Conservation (phyloP, 306 rosid species). For the Arachis stenosperma region DNA sequence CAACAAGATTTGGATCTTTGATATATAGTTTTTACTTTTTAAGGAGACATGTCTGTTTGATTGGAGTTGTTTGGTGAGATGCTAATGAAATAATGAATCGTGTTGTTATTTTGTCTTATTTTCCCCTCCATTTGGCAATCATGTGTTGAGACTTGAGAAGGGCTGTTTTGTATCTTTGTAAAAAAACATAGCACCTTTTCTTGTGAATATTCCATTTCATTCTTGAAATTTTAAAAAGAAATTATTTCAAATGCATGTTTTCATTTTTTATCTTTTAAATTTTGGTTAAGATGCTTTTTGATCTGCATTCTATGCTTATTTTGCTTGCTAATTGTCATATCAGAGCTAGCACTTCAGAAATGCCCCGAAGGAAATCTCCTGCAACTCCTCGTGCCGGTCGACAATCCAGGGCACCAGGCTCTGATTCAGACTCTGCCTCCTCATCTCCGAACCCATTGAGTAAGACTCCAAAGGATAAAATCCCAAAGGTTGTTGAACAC, state of each 20-base stretch:
- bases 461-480: conserved; percentile 63
- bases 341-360: conserved; percentile 65
- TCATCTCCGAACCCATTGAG: conserved; percentile 53
- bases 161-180: not conserved
- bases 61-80: conserved; percentile 8
- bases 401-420: conserved; percentile 52
- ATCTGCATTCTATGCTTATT: conserved; percentile 22
- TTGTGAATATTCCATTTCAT: conserved; percentile 2
- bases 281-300: conserved; percentile 5
- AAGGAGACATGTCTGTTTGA: conserved; percentile 10
- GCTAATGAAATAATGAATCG: not conserved
- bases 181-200: not conserved
- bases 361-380: conserved; percentile 68
- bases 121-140: not conserved
- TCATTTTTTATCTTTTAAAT: not conserved
- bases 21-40: no score
- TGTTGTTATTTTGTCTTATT: not conserved
- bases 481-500: conserved; percentile 64
- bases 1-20: conserved; percentile 9
- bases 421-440: conserved; percentile 50
- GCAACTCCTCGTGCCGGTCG: conserved; percentile 59
- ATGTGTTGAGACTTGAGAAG: conserved; percentile 4
- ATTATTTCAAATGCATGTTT: not conserved
- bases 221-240: not conserved
- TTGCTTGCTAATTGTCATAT: conserved; percentile 28